Evolutionary conservation across 1,284 basidiomycete species (phyloP).

Genomic region (Stygiomarasmius scandens): DNA sequence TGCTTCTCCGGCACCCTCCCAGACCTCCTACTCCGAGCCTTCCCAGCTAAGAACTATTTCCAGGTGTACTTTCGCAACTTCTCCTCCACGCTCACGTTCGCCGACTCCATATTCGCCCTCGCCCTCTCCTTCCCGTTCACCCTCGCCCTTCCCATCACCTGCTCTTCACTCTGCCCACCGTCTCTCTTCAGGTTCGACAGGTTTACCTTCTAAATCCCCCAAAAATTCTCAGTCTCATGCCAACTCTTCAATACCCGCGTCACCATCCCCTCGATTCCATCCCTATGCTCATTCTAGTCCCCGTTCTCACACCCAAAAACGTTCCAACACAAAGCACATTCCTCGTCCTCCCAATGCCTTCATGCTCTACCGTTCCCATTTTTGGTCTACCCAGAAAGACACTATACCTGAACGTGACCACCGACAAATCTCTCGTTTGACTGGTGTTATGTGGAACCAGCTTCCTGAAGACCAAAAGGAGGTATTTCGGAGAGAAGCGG

Average conservation of each 20-base stretch:
- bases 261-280: constrained; percentile 37
- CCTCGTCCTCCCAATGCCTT: constrained; percentile 85
- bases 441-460: constrained; percentile 36
- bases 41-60: neutral
- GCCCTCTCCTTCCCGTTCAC: constrained; percentile 10
- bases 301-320: constrained; percentile 69
- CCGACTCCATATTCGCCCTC: constrained; percentile 9
- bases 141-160: constrained; percentile 1
- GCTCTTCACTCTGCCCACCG: constrained; percentile 2
- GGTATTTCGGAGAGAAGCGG: constrained; percentile 54
- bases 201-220: constrained; percentile 9
- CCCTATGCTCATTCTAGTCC: constrained; percentile 46
- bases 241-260: constrained; percentile 25
- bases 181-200: no score
- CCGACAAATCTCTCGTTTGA: constrained; percentile 53
- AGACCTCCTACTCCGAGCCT: neutral
- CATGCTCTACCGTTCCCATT: constrained; percentile 78
- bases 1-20: neutral
- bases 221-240: constrained; percentile 10
- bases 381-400: constrained; percentile 54
- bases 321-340: constrained; percentile 51
- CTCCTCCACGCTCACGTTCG: neutral
- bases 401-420: constrained; percentile 46
- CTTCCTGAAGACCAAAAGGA: constrained; percentile 27
- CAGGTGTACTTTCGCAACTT: neutral